phyloP scores from a whole-genome alignment of 2,329 filamentous ascomycete genomes.

The Xylariomycetidae sp. region DNA sequence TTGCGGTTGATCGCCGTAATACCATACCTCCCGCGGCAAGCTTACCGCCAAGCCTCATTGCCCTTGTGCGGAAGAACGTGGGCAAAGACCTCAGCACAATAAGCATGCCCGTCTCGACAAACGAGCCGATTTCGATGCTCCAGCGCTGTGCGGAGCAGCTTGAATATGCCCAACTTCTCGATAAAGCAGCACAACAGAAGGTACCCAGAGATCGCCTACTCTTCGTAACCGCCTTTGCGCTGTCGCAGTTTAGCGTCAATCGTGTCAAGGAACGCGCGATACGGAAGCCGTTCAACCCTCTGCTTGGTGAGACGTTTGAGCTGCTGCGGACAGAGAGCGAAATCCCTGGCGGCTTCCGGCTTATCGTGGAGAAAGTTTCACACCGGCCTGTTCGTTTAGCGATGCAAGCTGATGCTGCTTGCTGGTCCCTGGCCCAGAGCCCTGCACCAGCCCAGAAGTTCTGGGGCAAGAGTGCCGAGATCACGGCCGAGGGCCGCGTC shows the following conservation, averaged over 20 bases:
- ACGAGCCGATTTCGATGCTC: constrained; percentile 84
- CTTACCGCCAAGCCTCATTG: constrained; percentile 83
- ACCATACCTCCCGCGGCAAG: constrained; percentile 71
- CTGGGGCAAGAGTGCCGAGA: constrained; percentile 94
- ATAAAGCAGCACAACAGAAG: constrained; percentile 63
- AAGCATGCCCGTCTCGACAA: constrained; percentile 94
- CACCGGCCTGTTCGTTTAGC: constrained; percentile 91
- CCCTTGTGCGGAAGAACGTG: constrained; percentile 93
- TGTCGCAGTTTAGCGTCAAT: constrained; percentile 77
- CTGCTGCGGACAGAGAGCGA: constrained; percentile 79
- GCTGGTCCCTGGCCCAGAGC: constrained; percentile 84
- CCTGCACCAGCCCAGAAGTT: constrained; percentile 93
- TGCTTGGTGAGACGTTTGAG: constrained; percentile 94
- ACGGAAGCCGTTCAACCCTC: constrained; percentile 94
- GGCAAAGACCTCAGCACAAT: constrained; percentile 96
- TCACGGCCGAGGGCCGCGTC: constrained; percentile 86
- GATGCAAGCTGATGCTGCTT: constrained; percentile 81
- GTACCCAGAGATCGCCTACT: constrained; percentile 66
- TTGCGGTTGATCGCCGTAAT: constrained; percentile 59
- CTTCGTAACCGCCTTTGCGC: constrained; percentile 83
- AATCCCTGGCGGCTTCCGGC: constrained; percentile 68
- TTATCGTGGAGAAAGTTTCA: constrained; percentile 92
- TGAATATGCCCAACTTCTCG: constrained; percentile 83
- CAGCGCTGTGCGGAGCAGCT: constrained; percentile 87
- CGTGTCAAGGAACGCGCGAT: constrained; percentile 87